phyloP scores from a whole-genome alignment of 768 basidiomycete species.

The Nevesoporus exiguus region DNA sequence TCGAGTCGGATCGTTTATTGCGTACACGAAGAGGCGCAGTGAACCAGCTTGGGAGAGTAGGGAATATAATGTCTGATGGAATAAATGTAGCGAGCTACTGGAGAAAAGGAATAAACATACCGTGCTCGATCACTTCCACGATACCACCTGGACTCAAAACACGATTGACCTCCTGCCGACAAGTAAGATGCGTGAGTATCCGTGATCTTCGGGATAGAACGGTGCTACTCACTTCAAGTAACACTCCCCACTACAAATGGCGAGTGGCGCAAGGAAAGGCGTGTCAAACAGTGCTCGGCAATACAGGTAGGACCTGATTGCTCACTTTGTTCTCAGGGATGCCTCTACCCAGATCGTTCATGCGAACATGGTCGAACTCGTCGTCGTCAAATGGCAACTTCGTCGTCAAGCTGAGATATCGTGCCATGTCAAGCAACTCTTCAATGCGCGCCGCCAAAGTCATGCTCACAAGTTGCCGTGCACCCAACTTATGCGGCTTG shows the following conservation, averaged over 20 bases:
- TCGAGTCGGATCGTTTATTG: conserved; percentile 45
- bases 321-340: conserved; percentile 73
- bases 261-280: background rate
- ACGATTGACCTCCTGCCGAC: conserved; percentile 64
- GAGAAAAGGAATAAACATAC: conserved; percentile 34
- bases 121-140: conserved; percentile 72
- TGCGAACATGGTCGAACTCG: conserved; percentile 79
- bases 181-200: conserved; percentile 5
- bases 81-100: background rate
- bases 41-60: conserved; percentile 74
- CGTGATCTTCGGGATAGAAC: background rate
- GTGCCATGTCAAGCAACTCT: background rate
- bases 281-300: conserved; percentile 4
- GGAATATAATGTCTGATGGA: conserved; percentile 65
- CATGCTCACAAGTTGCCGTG: conserved; percentile 72
- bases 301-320: background rate
- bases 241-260: conserved; percentile 53
- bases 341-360: conserved; percentile 59
- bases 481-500: conserved; percentile 62
- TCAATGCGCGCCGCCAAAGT: background rate
- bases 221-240: conserved; percentile 52
- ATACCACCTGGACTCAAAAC: conserved; percentile 67
- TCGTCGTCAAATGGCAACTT: conserved; percentile 80
- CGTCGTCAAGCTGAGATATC: conserved; percentile 55
- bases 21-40: conserved; percentile 62